Percentiles rank a stretch among this genome's conserved stretches.
These are phyloP conservation scores for Immersiporthe knoxdaviesiana DNA, from an alignment of 2,329 filamentous ascomycete species.

Conservation along the genomic window DNA sequence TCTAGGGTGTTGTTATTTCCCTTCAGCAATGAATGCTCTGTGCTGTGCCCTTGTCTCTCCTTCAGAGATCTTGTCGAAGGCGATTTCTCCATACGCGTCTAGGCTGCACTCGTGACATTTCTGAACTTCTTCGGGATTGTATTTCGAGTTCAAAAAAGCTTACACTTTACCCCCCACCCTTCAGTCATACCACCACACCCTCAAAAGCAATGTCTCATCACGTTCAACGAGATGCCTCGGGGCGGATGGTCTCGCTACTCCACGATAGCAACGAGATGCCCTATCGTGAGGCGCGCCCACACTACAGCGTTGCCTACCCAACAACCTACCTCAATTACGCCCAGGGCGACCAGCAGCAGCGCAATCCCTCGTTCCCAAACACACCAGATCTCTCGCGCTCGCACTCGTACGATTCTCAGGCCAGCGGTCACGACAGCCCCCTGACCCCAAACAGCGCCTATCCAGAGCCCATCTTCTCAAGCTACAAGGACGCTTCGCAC, in stretches of 20 bases:
- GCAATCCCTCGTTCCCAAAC: slow-evolving; percentile 48
- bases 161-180: background rate
- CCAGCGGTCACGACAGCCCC: slow-evolving; percentile 59
- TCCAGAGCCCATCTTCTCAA: slow-evolving; percentile 19
- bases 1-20: background rate
- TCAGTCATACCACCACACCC: background rate
- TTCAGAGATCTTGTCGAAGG: background rate
- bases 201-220: slow-evolving; percentile 20
- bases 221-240: slow-evolving; percentile 23
- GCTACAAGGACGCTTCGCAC: slow-evolving; percentile 36
- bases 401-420: slow-evolving; percentile 64
- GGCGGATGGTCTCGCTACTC: slow-evolving; percentile 26
- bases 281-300: slow-evolving; percentile 11
- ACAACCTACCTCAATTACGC: slow-evolving; percentile 14
- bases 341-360: slow-evolving; percentile 9
- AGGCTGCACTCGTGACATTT: background rate
- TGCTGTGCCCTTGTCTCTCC: background rate
- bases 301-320: slow-evolving; percentile 1
- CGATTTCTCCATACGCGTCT: background rate
- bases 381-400: slow-evolving; percentile 63
- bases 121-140: background rate
- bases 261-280: slow-evolving; percentile 19
- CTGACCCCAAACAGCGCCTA: slow-evolving; percentile 56
- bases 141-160: background rate
- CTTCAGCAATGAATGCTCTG: background rate